Evolutionary conservation across 176 grass and related monocot species (phyloP).

Genomic region (Avena eriantha): DNA sequence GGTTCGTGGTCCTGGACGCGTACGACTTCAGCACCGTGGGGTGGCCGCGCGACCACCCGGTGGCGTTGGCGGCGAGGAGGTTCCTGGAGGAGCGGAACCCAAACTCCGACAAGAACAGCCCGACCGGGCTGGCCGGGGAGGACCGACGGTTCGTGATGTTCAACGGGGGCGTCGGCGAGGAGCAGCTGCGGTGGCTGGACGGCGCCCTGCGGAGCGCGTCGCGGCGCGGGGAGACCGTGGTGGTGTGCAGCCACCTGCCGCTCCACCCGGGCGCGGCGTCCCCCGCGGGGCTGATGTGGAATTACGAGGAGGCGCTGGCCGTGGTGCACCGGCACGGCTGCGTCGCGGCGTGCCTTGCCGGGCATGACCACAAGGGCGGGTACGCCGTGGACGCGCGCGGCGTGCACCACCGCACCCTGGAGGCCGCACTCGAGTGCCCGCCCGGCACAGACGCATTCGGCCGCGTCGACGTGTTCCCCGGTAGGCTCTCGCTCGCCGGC

Average conservation of each 20-base stretch:
- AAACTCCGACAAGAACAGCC: constrained; percentile 80
- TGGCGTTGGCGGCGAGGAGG: constrained; percentile 48
- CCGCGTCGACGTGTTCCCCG: constrained; percentile 62
- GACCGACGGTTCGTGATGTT: constrained; percentile 84
- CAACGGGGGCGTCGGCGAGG: constrained; percentile 73
- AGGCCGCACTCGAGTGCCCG: constrained; percentile 91
- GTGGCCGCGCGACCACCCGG: constrained; percentile 59
- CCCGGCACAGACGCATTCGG: constrained; percentile 76
- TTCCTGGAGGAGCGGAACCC: constrained; percentile 68
- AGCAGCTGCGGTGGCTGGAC: constrained; percentile 82
- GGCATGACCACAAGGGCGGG: constrained; percentile 76
- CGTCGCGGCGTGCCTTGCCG: constrained; percentile 79
- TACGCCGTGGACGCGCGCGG: constrained; percentile 67
- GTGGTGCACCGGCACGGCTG: constrained; percentile 62
- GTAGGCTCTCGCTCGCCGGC: constrained; percentile 63
- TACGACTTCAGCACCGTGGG: constrained; percentile 83
- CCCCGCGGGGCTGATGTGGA: constrained; percentile 70
- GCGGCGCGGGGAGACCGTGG: constrained; percentile 50
- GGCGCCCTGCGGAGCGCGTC: constrained; percentile 43
- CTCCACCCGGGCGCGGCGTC: constrained; percentile 64
- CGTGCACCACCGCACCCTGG: constrained; percentile 74
- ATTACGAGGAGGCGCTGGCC: constrained; percentile 76
- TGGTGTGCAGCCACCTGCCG: constrained; percentile 83
- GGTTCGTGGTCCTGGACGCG: constrained; percentile 76
- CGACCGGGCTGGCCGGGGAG: constrained; percentile 51